Evolutionary conservation across 73 alveolate genomes (phyloP), one percentile per base, ranked within the genome.

Genomic region (Paramecium tetraurelia): DNA sequence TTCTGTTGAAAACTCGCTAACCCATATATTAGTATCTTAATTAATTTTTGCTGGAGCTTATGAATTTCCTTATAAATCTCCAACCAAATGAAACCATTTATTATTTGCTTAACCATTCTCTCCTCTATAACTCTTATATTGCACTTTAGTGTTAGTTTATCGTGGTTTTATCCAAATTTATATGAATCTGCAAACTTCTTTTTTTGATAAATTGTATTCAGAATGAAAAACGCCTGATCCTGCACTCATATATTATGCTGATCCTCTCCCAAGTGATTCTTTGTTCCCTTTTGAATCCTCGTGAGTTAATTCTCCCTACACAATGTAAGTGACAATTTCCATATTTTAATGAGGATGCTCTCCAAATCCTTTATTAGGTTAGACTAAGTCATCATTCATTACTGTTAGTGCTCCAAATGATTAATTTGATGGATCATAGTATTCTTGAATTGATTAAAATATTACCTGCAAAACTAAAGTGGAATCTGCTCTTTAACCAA

Each of bases 291-390:
- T 59, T 59, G 80, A 59, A 59, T 59, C 80, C 9, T 43, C 80
- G 22, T 59, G 80, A 22, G 80, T 59, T 27, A 59, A 31, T 59
- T 59, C 80, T 0, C 75, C 71, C 27, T 86, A 92, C 29, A 44
- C 88, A 22, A 59, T 59, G 80, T 59, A 59, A 21, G 44, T 59
- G 24, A 59, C 80, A 27, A 59, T 59, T n/a, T 59, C 80, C 80
- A 59, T 59, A 33, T 59, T 92, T 57, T 59, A 48, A 84, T 92
- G 95, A 5, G 93, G 90, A 57, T 92, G 95, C 1, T 87, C 20
- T n/a, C 95, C 95, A 48, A 92, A 92, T 14, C 95, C 93, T 20
- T 93, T 70, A 22, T 44, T 35, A 2, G 95, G 95, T 70, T 92
- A 92, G 1, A 92, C 95, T 63, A 92, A 24, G 44, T 92, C 95